A percentile compares a stretch with the other conserved stretches of the same genome.
Evolutionary conservation across 177 flowering plant species (phyloP).

Genomic region (Vitis hybrid): DNA sequence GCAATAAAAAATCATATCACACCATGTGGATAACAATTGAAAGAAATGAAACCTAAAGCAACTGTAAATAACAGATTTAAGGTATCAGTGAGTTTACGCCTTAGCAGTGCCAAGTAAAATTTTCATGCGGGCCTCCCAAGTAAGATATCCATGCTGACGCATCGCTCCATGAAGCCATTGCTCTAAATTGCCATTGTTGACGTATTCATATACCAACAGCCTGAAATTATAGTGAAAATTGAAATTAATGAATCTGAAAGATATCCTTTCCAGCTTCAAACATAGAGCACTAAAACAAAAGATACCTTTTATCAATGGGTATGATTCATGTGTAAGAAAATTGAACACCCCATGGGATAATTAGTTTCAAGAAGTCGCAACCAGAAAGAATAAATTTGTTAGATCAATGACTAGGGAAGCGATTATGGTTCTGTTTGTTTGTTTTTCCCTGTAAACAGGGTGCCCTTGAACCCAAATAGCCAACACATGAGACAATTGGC

Average conservation of each 20-base stretch:
- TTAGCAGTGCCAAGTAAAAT: slow-evolving; percentile 60
- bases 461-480: no score
- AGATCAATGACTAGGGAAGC: no score
- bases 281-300: no score
- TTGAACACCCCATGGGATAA: no score
- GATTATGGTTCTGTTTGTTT: no score
- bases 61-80: not conserved
- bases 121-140: slow-evolving; percentile 66
- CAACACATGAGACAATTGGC: no score
- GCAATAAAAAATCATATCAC: slow-evolving; percentile 10
- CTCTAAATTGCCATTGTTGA: slow-evolving; percentile 64
- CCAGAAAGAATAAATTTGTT: no score
- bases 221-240: slow-evolving; percentile 23
- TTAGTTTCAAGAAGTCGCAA: no score
- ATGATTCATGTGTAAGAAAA: no score
- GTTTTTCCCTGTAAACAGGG: no score
- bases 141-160: slow-evolving; percentile 54
- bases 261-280: not conserved
- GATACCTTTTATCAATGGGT: no score
- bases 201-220: slow-evolving; percentile 63
- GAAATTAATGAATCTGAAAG: not conserved
- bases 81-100: slow-evolving; percentile 35
- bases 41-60: not conserved
- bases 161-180: slow-evolving; percentile 67
- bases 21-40: not conserved